A percentile compares a stretch with the other conserved stretches of the same genome.
phyloP scores from a whole-genome alignment of 2,329 filamentous ascomycete species.

The Claviceps lovelessii region DNA sequence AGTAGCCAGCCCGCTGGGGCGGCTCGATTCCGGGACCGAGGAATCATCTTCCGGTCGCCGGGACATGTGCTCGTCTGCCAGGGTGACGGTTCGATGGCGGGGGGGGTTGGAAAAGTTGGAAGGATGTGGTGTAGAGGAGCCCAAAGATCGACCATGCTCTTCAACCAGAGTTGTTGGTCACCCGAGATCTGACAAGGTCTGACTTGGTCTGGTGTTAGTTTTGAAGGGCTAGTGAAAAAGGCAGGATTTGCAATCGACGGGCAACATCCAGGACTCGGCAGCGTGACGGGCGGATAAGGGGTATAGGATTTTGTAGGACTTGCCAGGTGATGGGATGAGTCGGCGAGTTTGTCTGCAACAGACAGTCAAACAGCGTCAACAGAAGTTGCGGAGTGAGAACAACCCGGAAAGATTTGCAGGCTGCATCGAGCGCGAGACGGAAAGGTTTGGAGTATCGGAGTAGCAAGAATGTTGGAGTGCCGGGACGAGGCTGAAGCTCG shows the following conservation, averaged over 20 bases:
- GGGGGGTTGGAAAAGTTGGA: constrained; percentile 3
- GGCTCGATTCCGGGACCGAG: constrained; percentile 40
- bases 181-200: neutral
- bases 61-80: constrained; percentile 40
- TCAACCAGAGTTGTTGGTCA: neutral
- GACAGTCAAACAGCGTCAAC: constrained; percentile 1
- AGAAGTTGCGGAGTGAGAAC: neutral
- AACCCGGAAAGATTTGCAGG: neutral
- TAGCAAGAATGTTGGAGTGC: neutral
- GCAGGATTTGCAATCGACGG: neutral
- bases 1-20: constrained; percentile 42
- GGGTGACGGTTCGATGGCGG: constrained; percentile 1
- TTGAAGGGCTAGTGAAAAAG: neutral
- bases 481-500: neutral
- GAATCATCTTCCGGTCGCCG: constrained; percentile 43
- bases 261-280: neutral
- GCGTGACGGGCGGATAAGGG: too few relatives aligned
- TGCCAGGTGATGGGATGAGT: constrained; percentile 3
- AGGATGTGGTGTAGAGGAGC: neutral
- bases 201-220: neutral
- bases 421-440: neutral
- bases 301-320: neutral
- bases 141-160: neutral
- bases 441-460: neutral
- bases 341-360: neutral